Percentiles rank a stretch among this genome's conserved stretches.
Conservation (phyloP, 768 basidiomycete genomes). For the Strobilomyces echinocephalus region DNA sequence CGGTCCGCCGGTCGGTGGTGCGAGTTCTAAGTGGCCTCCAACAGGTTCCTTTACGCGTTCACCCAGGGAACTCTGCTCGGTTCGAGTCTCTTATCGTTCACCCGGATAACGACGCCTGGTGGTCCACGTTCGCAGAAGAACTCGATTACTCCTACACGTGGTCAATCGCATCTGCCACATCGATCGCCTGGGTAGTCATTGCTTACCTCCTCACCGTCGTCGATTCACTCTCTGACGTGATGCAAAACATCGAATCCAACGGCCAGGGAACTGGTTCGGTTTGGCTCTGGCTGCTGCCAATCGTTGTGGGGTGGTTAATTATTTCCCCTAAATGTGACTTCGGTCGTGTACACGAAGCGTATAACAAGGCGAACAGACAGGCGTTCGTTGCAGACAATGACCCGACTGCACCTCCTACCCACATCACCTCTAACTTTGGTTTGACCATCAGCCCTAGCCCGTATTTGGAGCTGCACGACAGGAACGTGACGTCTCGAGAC, state of each 20-base stretch:
- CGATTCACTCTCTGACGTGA: constrained; percentile 15
- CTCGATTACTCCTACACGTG: constrained; percentile 39
- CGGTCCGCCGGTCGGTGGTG: constrained; percentile 21
- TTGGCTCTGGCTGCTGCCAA: constrained; percentile 42
- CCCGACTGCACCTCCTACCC: background rate
- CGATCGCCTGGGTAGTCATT: constrained; percentile 42
- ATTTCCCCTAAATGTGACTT: constrained; percentile 39
- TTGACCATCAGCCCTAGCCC: constrained; percentile 14
- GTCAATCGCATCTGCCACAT: constrained; percentile 36
- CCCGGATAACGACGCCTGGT: constrained; percentile 41
- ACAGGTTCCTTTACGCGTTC: constrained; percentile 34
- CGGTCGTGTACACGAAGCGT: constrained; percentile 22
- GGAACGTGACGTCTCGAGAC: constrained; percentile 17
- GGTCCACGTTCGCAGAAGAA: constrained; percentile 30
- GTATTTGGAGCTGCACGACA: background rate
- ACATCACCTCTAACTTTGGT: constrained; percentile 5
- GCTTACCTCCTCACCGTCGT: constrained; percentile 32
- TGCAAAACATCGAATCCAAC: constrained; percentile 24
- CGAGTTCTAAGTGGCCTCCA: constrained; percentile 38
- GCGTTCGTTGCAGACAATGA: background rate
- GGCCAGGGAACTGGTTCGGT: constrained; percentile 38
- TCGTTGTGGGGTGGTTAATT: constrained; percentile 39
- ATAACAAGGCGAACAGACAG: constrained; percentile 11
- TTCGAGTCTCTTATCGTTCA: constrained; percentile 41
- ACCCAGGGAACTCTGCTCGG: constrained; percentile 20